A percentile compares a stretch with the other conserved stretches of the same genome.
Conservation (phyloP, 164 flowering plant species). For the grape (Vitis vinifera) region DNA sequence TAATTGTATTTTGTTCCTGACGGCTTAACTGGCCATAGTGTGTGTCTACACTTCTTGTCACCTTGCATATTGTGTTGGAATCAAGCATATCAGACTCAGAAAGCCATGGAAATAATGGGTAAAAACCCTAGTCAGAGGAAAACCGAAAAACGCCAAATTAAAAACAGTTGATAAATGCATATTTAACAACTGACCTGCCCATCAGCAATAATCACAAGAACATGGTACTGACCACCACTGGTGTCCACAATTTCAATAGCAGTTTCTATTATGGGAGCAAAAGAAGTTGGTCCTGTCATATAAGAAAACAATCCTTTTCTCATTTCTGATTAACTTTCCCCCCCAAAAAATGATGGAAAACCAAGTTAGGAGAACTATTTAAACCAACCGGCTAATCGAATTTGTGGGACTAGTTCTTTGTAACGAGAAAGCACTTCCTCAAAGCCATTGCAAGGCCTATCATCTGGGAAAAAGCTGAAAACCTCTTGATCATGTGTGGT, state of each 20-base stretch:
- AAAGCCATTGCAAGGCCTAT: slow-evolving; percentile 26
- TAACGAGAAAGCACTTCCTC: slow-evolving; percentile 32
- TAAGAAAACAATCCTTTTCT: neutral
- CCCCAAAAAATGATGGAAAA: too few relatives aligned
- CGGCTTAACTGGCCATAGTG: slow-evolving; percentile 19
- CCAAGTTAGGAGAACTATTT: neutral
- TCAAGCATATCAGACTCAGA: neutral
- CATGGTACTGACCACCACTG: slow-evolving; percentile 35
- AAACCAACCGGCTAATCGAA: slow-evolving; percentile 24
- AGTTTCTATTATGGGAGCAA: slow-evolving; percentile 34
- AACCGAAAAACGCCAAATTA: neutral
- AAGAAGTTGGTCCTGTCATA: slow-evolving; percentile 34
- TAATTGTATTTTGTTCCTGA: slow-evolving; percentile 26
- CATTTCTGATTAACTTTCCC: neutral
- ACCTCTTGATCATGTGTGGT: slow-evolving; percentile 35
- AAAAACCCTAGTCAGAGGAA: neutral
- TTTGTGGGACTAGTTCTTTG: slow-evolving; percentile 25
- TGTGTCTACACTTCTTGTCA: slow-evolving; percentile 24
- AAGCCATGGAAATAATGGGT: neutral
- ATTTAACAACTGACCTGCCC: slow-evolving; percentile 23
- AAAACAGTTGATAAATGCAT: neutral
- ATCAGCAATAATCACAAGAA: slow-evolving; percentile 34
- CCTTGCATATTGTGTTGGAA: slow-evolving; percentile 9
- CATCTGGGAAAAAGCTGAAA: slow-evolving; percentile 30
- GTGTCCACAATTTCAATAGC: slow-evolving; percentile 29